Evolutionary conservation across 2,329 filamentous ascomycete species (phyloP), one percentile per base, ranked within the genome.

Genomic region (Dactylellina leptospora): DNA sequence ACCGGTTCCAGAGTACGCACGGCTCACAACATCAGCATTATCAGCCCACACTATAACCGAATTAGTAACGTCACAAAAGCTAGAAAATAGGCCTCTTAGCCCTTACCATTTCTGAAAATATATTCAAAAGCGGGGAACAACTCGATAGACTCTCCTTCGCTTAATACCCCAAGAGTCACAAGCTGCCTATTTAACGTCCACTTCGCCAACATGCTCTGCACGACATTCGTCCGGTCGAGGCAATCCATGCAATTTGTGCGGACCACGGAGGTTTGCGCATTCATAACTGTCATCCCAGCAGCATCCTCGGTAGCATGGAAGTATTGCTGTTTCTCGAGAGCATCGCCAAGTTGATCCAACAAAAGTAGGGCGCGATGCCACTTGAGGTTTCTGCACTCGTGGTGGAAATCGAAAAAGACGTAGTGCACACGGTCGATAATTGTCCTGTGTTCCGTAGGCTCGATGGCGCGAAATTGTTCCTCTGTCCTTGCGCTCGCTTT

Each of bases 221-320:
- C 92, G 4, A 99, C 93, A 77, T 99, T 99, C 58, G 95, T 99
- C 58, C 95, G 90, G 80, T 99, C 95, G 11, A 99, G 86, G 76
- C 96, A 99, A 81, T 99, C 95, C 95, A 99, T 99, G 82, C 95
- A 99, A 80, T 99, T 99, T 38, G 95, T 97, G 59, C 95, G 89
- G 74, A 99, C 93, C 13, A 97, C 93, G 73, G 91, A 92, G 0
- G 88, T 91, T 83, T 99, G 95, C 74, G 87, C 85, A 73, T 86
- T 88, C 74, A 92, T 88, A 10, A 97, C 84, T 68, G 88, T 84
- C 53, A 83, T 79, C 76, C 87, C 86, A 44, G 87, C 90, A 1
- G 92, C 91, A 82, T 90, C 90, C 79, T 97, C 92, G 25, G 93
- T 87, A 36, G 91, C 93, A 74, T 92, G 90, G 85, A 97, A 99